These are phyloP conservation scores for Alternaria metachromatica DNA, from an alignment of 2,329 filamentous ascomycete genomes.

Conservation along the genomic window DNA sequence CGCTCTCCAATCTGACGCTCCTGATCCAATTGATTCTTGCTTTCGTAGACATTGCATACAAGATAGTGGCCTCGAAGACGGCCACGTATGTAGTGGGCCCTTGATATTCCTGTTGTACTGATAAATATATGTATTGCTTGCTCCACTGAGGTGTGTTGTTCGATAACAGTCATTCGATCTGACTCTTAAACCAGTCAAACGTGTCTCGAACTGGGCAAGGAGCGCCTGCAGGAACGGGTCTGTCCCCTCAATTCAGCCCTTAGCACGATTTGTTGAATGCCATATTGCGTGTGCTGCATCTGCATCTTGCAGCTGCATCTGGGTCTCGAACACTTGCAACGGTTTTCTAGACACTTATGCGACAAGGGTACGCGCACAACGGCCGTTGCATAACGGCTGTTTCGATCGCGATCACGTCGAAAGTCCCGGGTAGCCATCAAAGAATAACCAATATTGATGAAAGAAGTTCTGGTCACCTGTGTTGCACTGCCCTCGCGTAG, in stretches of 20 bases:
- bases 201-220: conserved; percentile 11
- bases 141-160: conserved; percentile 17
- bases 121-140: conserved; percentile 10
- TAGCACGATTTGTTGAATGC: conserved; percentile 12
- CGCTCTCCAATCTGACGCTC: neutral
- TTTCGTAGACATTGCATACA: conserved; percentile 5
- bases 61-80: neutral
- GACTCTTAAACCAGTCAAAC: conserved; percentile 4
- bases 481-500: neutral
- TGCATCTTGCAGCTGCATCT: conserved; percentile 9
- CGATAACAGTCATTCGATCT: conserved; percentile 9
- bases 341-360: conserved; percentile 1
- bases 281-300: conserved; percentile 10
- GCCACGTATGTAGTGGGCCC: conserved; percentile 16
- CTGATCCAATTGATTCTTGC: conserved; percentile 1
- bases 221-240: conserved; percentile 9
- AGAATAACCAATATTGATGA: neutral
- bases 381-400: conserved; percentile 1
- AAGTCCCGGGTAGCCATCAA: neutral
- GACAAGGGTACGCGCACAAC: conserved; percentile 7
- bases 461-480: neutral
- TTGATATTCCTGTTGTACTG: conserved; percentile 7
- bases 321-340: conserved; percentile 11
- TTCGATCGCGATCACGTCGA: neutral
- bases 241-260: conserved; percentile 6